phyloP scores from a whole-genome alignment of 1,284 basidiomycete genomes.

The Serendipita sp. region DNA sequence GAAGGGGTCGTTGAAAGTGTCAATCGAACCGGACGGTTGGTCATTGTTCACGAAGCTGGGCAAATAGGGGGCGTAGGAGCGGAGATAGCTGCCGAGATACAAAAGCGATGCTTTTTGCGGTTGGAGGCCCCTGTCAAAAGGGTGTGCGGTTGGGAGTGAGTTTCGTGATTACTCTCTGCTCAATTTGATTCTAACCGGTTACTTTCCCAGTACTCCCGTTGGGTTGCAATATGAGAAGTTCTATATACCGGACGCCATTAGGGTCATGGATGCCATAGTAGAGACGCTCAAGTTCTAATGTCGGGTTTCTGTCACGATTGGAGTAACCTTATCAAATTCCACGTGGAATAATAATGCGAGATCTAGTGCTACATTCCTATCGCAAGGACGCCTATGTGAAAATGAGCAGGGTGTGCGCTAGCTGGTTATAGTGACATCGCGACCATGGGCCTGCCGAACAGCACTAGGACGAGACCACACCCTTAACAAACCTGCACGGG shows the following conservation, averaged over 20 bases:
- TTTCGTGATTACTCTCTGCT: constrained; percentile 17
- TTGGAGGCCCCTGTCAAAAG: constrained; percentile 77
- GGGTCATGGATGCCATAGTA: constrained; percentile 69
- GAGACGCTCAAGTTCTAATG: constrained; percentile 65
- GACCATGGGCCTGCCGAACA: background rate
- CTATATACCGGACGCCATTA: constrained; percentile 72
- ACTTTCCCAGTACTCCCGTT: constrained; percentile 50
- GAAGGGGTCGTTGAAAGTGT: constrained; percentile 72
- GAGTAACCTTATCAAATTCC: too few relatives aligned
- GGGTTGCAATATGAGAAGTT: constrained; percentile 82
- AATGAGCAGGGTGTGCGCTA: too few relatives aligned
- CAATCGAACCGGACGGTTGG: constrained; percentile 63
- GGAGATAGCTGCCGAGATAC: constrained; percentile 76
- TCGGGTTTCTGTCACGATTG: too few relatives aligned
- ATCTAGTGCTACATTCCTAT: too few relatives aligned
- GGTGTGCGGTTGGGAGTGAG: constrained; percentile 85
- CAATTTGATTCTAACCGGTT: constrained; percentile 11
- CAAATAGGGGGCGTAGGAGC: constrained; percentile 74
- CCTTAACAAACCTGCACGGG: constrained; percentile 57
- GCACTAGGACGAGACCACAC: constrained; percentile 61
- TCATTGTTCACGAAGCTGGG: constrained; percentile 86
- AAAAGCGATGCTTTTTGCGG: constrained; percentile 74
- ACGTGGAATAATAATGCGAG: too few relatives aligned
- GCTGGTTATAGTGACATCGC: background rate
- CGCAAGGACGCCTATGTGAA: too few relatives aligned